phyloP scores from a whole-genome alignment of 1,284 basidiomycete species.

The Sanghuangporus weigelae region DNA sequence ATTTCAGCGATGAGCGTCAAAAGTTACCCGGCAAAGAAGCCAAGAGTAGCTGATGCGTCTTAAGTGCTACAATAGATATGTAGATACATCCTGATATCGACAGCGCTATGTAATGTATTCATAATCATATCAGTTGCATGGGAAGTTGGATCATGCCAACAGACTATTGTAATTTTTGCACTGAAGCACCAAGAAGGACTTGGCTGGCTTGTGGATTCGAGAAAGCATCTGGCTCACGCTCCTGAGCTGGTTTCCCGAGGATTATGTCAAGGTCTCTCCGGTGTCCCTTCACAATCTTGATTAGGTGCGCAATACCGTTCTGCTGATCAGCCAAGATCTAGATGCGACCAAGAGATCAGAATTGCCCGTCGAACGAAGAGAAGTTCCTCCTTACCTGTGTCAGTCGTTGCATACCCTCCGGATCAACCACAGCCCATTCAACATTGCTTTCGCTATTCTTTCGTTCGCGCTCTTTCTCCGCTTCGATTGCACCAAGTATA shows the following conservation, averaged over 20 bases:
- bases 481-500: slow-evolving; percentile 71
- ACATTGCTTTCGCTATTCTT: slow-evolving; percentile 35
- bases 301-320: slow-evolving; percentile 73
- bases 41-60: not conserved
- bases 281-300: slow-evolving; percentile 63
- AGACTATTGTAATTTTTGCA: not conserved
- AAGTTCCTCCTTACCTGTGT: slow-evolving; percentile 52
- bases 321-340: slow-evolving; percentile 80
- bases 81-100: not conserved
- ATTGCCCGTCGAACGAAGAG: not conserved
- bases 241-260: slow-evolving; percentile 42
- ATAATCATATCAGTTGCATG: not conserved
- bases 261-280: slow-evolving; percentile 72
- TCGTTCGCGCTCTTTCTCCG: slow-evolving; percentile 50
- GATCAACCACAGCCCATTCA: slow-evolving; percentile 83
- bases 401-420: slow-evolving; percentile 74
- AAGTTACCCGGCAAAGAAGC: slow-evolving; percentile 7
- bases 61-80: not conserved
- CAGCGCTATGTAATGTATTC: not conserved
- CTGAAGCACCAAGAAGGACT: slow-evolving; percentile 14
- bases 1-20: not conserved
- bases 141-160: not conserved
- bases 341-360: not conserved
- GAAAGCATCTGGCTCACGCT: slow-evolving; percentile 26
- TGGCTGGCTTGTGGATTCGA: slow-evolving; percentile 15